Evolutionary conservation across 108 stramenopile species (phyloP).

Genomic region (Chaetoceros tenuissimus): DNA sequence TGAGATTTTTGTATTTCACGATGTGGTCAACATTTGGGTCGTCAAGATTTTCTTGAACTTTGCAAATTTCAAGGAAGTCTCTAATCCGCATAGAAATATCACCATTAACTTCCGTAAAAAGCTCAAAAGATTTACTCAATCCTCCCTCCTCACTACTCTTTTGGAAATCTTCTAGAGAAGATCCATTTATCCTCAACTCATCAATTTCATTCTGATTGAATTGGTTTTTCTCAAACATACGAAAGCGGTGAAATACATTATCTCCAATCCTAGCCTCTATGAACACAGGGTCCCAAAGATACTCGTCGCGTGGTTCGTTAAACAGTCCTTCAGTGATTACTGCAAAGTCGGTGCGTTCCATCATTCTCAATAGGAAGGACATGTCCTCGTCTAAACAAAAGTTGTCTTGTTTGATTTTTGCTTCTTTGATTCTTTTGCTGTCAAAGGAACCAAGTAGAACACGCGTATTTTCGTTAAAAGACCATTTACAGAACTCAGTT

Average conservation of each 20-base stretch:
- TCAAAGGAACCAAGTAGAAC: slow-evolving; percentile 50
- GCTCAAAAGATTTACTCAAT: neutral
- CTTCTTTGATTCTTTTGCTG: neutral
- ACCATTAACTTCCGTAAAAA: slow-evolving; percentile 11
- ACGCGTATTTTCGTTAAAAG: slow-evolving; percentile 38
- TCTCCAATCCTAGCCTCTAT: slow-evolving; percentile 25
- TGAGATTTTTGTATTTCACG: slow-evolving; percentile 27
- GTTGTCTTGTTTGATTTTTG: neutral
- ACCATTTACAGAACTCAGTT: slow-evolving; percentile 44
- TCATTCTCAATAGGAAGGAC: slow-evolving; percentile 41
- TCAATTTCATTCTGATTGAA: neutral
- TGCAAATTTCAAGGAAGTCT: slow-evolving; percentile 43
- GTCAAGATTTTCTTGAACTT: neutral
- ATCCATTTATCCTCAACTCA: neutral
- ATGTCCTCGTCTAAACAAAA: slow-evolving; percentile 21
- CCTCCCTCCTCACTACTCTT: neutral
- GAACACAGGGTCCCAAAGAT: slow-evolving; percentile 37
- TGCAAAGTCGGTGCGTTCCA: slow-evolving; percentile 62
- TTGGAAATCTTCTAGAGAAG: neutral
- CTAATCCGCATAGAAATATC: slow-evolving; percentile 38
- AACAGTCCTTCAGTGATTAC: slow-evolving; percentile 51
- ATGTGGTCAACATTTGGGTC: neutral
- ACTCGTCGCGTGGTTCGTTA: slow-evolving; percentile 13
- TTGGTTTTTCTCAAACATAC: slow-evolving; percentile 28
- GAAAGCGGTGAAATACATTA: slow-evolving; percentile 46